A percentile compares a stretch with the other conserved stretches of the same genome.
Evolutionary conservation across 495 filamentous ascomycete genomes (phyloP).

Genomic region (Astrothelium subdiscretum): DNA sequence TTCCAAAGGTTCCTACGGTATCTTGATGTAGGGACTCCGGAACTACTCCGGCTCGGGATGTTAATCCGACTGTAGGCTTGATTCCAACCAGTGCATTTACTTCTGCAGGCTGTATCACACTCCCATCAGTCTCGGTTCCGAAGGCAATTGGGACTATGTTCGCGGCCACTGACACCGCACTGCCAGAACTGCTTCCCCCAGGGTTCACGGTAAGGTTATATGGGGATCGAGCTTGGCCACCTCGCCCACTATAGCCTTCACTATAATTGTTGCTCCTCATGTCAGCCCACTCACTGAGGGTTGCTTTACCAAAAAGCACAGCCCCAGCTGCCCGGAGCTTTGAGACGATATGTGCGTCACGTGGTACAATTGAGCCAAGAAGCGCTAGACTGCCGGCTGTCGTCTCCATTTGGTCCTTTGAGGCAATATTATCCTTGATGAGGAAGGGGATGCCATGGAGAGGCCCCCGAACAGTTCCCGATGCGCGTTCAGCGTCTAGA

Average conservation of each 20-base stretch:
- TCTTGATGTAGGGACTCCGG: slow-evolving; percentile 57
- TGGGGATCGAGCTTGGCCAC: slow-evolving; percentile 52
- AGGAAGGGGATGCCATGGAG: slow-evolving; percentile 65
- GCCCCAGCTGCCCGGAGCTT: slow-evolving; percentile 53
- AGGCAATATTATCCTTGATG: slow-evolving; percentile 49
- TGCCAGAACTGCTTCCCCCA: slow-evolving; percentile 53
- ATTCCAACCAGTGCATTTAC: slow-evolving; percentile 53
- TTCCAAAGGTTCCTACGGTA: slow-evolving; percentile 53
- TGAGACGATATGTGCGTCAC: slow-evolving; percentile 51
- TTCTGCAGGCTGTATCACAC: slow-evolving; percentile 61
- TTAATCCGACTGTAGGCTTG: slow-evolving; percentile 56
- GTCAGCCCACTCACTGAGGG: slow-evolving; percentile 62
- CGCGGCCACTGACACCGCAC: slow-evolving; percentile 47
- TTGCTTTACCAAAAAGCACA: slow-evolving; percentile 56
- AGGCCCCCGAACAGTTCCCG: slow-evolving; percentile 43
- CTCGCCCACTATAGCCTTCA: slow-evolving; percentile 54
- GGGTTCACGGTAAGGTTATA: slow-evolving; percentile 63
- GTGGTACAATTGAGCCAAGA: slow-evolving; percentile 50
- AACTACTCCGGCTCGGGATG: slow-evolving; percentile 50
- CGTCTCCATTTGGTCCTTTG: slow-evolving; percentile 31
- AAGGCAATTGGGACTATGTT: slow-evolving; percentile 52
- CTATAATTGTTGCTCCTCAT: slow-evolving; percentile 62
- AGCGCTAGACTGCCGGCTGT: slow-evolving; percentile 43
- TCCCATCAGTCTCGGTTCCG: slow-evolving; percentile 67
- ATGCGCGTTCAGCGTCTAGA: slow-evolving; percentile 46